Percentiles rank a stretch among this genome's conserved stretches.
These are phyloP conservation scores for Tylopilus cervinicoccineus DNA, from an alignment of 768 basidiomycete species.

Conservation along the genomic window DNA sequence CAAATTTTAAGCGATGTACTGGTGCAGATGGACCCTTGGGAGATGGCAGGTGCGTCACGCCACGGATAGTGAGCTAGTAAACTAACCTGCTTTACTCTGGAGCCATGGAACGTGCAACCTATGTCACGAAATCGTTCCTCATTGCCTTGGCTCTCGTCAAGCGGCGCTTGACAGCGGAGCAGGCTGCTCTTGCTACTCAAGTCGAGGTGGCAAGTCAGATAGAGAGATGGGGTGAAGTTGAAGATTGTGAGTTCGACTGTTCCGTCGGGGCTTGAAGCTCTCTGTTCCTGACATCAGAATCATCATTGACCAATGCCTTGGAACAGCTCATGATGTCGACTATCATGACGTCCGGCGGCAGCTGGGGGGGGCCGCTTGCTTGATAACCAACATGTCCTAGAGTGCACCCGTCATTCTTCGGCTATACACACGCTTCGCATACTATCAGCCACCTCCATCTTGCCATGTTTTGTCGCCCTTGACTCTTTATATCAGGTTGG, in stretches of 20 bases:
- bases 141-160: constrained; percentile 82
- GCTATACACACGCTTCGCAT: constrained; percentile 2
- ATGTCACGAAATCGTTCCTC: constrained; percentile 87
- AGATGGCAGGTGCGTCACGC: constrained; percentile 73
- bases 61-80: neutral
- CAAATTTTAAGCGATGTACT: constrained; percentile 55
- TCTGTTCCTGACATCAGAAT: neutral
- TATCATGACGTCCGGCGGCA: constrained; percentile 89
- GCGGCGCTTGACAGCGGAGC: constrained; percentile 70
- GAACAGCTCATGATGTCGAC: constrained; percentile 93
- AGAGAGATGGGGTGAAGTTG: constrained; percentile 98
- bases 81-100: constrained; percentile 1
- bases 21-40: constrained; percentile 69
- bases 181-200: constrained; percentile 79
- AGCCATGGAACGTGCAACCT: constrained; percentile 92
- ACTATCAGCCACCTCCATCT: neutral
- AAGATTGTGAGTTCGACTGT: constrained; percentile 75
- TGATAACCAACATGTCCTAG: constrained; percentile 39
- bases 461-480: constrained; percentile 4
- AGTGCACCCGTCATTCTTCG: constrained; percentile 5
- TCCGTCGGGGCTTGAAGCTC: constrained; percentile 6
- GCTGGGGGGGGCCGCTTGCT: constrained; percentile 73
- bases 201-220: constrained; percentile 97
- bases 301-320: constrained; percentile 12
- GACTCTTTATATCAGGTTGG: constrained; percentile 10